Evolutionary conservation across 2,329 filamentous ascomycete species (phyloP), one percentile per base, ranked within the genome.

Genomic region (Fusarium palustre): DNA sequence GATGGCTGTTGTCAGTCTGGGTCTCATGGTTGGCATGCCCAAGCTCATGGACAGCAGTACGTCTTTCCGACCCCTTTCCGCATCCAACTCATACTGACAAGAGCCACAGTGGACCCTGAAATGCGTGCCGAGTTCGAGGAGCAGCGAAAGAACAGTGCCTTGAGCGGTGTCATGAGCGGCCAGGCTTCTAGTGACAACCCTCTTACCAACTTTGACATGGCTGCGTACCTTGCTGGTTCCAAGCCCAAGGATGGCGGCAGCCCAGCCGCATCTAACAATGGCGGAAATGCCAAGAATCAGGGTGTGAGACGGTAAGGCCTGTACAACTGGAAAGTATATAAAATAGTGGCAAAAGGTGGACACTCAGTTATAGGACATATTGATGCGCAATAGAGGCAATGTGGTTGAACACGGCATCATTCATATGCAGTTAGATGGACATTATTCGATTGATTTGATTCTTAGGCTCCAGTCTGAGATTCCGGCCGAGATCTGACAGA

Each of bases 41-140:
- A 96, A 97, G 80, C 80, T 99, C 58, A 90, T 98, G 83, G 94
- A 98, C 53, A 97, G 96, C 78, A 97, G 94, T 97, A 88, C 68
- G 93, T 87, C 18, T 20, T 30, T n/a, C 7, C 33, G 9, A 20
- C 36, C 24, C 31, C 30, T 4, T 25, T 13, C 34, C 20, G 22
- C 10, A 31, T 20, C 24, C 34, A 55, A 45, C 25, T 30, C 49
- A 18, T 54, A 11, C 53, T 68, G 45, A 56, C 33, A 4, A 52
- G 8, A 24, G 28, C 18, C 20, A 20, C 75, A 97, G 94, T 99
- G 94, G 96, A 98, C 78, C 93, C 93, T n/a, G 96, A 99, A 80
- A 92, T 93, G 82, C 90, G 90, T 74, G 93, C 92, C 74, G 96
- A 98, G 78, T 97, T 96, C 77, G 94, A 97, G 79, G 92, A 93